phyloP scores from a whole-genome alignment of 208 protist genomes.

The Leptomonas pyrrhocoris region DNA sequence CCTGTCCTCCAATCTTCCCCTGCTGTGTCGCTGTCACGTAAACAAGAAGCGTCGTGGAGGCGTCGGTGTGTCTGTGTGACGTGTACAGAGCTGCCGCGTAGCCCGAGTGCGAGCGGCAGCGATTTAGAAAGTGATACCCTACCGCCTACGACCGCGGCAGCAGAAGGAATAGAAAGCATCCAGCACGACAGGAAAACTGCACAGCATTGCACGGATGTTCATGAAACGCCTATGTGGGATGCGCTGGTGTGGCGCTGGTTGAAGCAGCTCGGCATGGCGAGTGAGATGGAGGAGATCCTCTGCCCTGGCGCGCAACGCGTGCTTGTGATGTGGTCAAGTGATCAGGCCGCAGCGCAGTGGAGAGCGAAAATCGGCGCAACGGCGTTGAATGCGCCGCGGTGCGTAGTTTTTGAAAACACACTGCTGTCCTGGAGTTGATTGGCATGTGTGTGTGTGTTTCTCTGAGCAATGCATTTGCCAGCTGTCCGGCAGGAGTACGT shows the following conservation, averaged over 20 bases:
- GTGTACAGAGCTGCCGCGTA: conserved; percentile 1
- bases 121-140: too few relatives aligned
- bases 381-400: background rate
- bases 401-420: conserved; percentile 6
- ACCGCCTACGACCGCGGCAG: too few relatives aligned
- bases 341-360: background rate
- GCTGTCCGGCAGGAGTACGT: too few relatives aligned
- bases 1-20: conserved; percentile 1
- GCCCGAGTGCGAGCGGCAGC: too few relatives aligned
- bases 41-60: conserved; percentile 19
- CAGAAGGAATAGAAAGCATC: too few relatives aligned
- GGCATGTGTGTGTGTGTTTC: too few relatives aligned
- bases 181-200: background rate
- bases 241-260: conserved; percentile 32
- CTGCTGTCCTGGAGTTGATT: conserved; percentile 8
- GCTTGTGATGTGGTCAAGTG: conserved; percentile 15
- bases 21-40: conserved; percentile 3
- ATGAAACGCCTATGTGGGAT: background rate
- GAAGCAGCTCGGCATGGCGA: conserved; percentile 12
- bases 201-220: background rate
- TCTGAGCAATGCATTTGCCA: too few relatives aligned
- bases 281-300: conserved; percentile 19
- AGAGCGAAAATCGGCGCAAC: background rate
- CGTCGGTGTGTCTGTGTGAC: conserved; percentile 24
- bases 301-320: conserved; percentile 15